These are phyloP conservation scores for Fraxinus platypoda DNA, from an alignment of 305 asterid genomes.

Conservation along the genomic window DNA sequence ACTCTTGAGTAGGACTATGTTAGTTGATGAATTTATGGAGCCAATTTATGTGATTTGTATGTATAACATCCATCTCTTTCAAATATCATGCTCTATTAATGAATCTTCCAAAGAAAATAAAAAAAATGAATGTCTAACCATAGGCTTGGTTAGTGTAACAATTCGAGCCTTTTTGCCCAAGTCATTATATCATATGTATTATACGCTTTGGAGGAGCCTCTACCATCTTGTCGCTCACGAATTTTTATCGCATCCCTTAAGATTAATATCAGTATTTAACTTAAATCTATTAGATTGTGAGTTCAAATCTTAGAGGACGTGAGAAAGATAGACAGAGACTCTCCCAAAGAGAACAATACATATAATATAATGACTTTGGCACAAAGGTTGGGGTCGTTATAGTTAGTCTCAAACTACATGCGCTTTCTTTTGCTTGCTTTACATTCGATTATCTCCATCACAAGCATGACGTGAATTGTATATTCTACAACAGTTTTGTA, in stretches of 20 bases:
- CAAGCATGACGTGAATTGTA: neutral
- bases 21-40: conserved; percentile 23
- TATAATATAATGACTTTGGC: no score
- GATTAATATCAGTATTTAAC: no score
- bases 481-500: neutral
- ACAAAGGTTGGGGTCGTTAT: no score
- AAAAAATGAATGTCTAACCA: neutral
- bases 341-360: no score
- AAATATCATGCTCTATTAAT: neutral
- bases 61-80: neutral
- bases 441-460: neutral
- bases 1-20: neutral
- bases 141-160: no score
- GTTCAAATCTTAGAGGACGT: no score
- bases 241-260: neutral
- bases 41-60: neutral
- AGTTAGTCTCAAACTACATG: no score
- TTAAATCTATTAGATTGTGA: no score
- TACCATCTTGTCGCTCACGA: neutral
- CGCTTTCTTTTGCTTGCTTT: no score
- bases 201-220: no score
- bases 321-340: no score
- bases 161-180: neutral
- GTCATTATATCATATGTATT: no score
- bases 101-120: neutral